Conservation (phyloP, 495 filamentous ascomycete genomes). For the Aspergillus indologenus region DNA sequence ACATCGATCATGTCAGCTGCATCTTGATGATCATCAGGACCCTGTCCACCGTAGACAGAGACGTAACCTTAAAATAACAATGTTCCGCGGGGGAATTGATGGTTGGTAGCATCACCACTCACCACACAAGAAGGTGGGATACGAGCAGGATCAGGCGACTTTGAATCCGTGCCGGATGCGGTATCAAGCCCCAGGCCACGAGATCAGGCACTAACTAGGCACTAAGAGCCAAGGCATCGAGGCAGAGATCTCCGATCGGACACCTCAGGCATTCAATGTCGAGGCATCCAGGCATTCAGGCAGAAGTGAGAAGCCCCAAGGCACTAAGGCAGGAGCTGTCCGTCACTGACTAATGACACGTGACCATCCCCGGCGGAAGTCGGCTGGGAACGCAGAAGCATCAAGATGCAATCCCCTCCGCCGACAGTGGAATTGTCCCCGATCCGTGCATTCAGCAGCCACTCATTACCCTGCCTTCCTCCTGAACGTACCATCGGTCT, state of each 20-base stretch:
- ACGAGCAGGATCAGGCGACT: not conserved
- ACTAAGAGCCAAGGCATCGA: not conserved
- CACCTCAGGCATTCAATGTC: not conserved
- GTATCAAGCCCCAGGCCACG: not conserved
- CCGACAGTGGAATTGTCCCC: constrained; percentile 18
- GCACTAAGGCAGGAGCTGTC: not conserved
- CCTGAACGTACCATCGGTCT: not conserved
- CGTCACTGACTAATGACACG: constrained; percentile 17
- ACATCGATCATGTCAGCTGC: not conserved
- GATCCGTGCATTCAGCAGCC: constrained; percentile 6
- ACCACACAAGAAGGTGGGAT: not conserved
- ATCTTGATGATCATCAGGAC: not conserved
- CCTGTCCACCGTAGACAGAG: not conserved
- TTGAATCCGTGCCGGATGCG: not conserved
- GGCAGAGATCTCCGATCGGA: not conserved
- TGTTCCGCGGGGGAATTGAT: not conserved
- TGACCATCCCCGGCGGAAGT: constrained; percentile 27
- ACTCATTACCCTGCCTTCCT: constrained; percentile 4
- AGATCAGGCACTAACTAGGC: not conserved
- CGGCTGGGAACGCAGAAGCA: constrained; percentile 15
- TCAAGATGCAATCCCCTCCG: constrained; percentile 18
- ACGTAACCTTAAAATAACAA: not conserved
- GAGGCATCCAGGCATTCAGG: not conserved
- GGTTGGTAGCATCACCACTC: not conserved
- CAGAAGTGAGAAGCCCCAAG: not conserved